Evolutionary conservation across 2,329 filamentous ascomycete species (phyloP), one percentile per base, ranked within the genome.

Genomic region (Penicillium brevicompactum): DNA sequence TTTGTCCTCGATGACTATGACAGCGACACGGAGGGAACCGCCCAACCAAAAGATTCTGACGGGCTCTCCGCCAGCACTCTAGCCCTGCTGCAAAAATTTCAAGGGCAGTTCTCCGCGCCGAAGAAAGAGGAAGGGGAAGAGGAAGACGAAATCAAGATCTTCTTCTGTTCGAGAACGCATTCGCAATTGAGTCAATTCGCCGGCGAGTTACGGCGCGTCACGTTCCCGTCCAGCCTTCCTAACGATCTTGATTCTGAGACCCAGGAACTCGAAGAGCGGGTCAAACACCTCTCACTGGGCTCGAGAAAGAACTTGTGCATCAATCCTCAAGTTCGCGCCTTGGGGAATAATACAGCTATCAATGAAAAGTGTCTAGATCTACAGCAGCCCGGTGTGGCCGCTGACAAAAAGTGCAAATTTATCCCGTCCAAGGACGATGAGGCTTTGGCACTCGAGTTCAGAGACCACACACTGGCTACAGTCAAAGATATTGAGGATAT

Each of bases 401-500:
- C 83, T 52, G 82, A 87, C 11, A 86, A 87, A 62, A 87, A 83
- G 67, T 99, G 94, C 69, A 76, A 84, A 0, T 96, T 87, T 67
- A 78, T 96, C 13, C 91, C 91, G 0, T 88, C 81, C n/a, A 87
- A 91, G 53, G 89, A 94, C 2, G 88, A 89, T 18, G 79, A 91
- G 49, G 77, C 82, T 4, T 77, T 89, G 24, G 85, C 91, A 0
- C 85, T 92, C 51, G 85, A 90, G 47, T 97, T 99, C 63, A 87
- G 92, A 16, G 93, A 97, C 68, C 86, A 90, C 61, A 84, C 90
- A 1, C 78, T 97, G 34, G 92, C 94, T 1, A 91, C 85, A 0
- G 83, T 99, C 7, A 88, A 90, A 2, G 94, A 99, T 67, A 97
- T 99, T 52, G 94, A 99, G 71, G 94, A 99, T 65, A 80, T 97